Evolutionary conservation across 2,329 filamentous ascomycete genomes (phyloP).

Genomic region (Aureobasidium melanogenum): DNA sequence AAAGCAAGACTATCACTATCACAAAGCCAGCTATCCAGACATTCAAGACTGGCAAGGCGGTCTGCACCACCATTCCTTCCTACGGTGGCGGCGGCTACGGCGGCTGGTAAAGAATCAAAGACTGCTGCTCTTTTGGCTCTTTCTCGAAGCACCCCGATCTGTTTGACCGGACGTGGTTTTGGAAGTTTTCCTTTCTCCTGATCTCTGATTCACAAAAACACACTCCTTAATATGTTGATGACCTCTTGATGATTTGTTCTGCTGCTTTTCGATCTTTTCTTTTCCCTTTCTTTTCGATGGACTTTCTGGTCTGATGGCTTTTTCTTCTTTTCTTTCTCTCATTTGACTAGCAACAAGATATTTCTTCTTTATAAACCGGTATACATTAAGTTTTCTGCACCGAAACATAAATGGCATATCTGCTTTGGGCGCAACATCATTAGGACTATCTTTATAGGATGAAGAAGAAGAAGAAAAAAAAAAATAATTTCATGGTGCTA

Average conservation of each 20-base stretch:
- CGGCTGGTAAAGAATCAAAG: background rate
- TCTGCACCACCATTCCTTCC: background rate
- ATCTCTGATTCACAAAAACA: background rate
- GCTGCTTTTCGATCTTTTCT: background rate
- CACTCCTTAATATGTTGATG: background rate
- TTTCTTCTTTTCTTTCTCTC: background rate
- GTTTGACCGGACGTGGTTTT: background rate
- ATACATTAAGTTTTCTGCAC: background rate
- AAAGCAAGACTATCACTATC: background rate
- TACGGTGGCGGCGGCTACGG: background rate
- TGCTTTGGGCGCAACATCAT: background rate
- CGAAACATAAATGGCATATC: background rate
- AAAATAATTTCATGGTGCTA: no score
- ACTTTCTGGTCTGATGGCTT: background rate
- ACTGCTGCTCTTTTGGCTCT: background rate
- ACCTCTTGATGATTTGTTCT: background rate
- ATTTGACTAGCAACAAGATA: background rate
- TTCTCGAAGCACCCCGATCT: background rate
- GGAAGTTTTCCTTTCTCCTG: background rate
- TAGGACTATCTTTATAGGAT: background rate
- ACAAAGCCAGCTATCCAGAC: background rate
- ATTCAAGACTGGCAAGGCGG: background rate
- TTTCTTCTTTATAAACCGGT: background rate
- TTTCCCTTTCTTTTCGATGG: background rate
- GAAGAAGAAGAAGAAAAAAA: no score